Evolutionary conservation across 495 filamentous ascomycete species (phyloP).

Genomic region (Pyrenula massariospora): DNA sequence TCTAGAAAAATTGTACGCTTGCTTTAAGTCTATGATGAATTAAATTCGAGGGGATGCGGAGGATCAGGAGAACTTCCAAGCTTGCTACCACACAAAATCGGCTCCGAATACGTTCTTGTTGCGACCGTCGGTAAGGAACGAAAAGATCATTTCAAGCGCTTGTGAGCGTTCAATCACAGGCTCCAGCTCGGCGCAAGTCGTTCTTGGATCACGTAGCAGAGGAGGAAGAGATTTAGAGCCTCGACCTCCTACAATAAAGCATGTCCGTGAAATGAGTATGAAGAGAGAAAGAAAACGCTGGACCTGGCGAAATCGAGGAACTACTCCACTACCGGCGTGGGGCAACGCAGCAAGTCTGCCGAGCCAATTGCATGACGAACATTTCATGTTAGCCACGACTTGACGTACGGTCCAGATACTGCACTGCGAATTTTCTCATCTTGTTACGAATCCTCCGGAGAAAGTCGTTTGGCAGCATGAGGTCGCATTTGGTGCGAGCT

Average conservation of each 20-base stretch:
- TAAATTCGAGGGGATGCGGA: too few species aligned
- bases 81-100: too few species aligned
- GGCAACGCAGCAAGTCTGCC: background rate
- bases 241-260: slow-evolving; percentile 80
- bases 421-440: slow-evolving; percentile 9
- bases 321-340: too few species aligned
- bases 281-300: slow-evolving; percentile 2
- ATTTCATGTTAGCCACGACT: background rate
- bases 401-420: background rate
- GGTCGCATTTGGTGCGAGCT: slow-evolving; percentile 77
- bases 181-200: slow-evolving; percentile 57
- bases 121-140: slow-evolving; percentile 54
- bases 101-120: too few species aligned
- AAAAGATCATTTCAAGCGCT: slow-evolving; percentile 32
- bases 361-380: background rate
- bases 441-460: background rate
- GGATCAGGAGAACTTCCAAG: too few species aligned
- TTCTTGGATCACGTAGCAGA: slow-evolving; percentile 56
- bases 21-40: too few species aligned
- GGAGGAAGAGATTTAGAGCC: slow-evolving; percentile 35
- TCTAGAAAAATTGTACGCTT: too few species aligned
- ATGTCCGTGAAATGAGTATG: slow-evolving; percentile 38
- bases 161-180: slow-evolving; percentile 23
- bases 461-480: slow-evolving; percentile 46
- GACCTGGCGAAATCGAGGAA: too few species aligned